Base-by-base conservation (phyloP, 2,329 filamentous ascomycete genomes). In the Xylaria sp. region DNA sequence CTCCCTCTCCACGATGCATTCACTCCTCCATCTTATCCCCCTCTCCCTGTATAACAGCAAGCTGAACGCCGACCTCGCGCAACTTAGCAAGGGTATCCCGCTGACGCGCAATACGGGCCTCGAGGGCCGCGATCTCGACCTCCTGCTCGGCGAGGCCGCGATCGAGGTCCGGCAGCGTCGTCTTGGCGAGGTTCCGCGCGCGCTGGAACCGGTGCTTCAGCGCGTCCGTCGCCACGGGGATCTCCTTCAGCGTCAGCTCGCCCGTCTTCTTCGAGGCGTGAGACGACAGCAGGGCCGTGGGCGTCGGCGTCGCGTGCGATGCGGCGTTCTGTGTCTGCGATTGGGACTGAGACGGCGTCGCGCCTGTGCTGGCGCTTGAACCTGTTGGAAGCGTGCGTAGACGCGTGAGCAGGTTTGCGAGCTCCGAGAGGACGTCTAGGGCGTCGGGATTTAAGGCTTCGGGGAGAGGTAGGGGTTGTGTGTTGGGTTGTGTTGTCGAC, bases 151-250 rank as follows among this genome's bases (percentile, higher is more conserved):
- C 84, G 15, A 90, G 81, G 5, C 83, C 86, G 61, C 92, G 85
- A 20, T 87, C 83, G 77, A 95, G 88, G 80, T 94, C 92, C 10
- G 91, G 91, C 72, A 96, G 79, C 43, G 56, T 9, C 32, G 83
- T 82, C 75, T 85, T 84, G 60, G 94, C 83, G 73, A 90, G 87
- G 39, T 84, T 85, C 58, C 92, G 86, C 58, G 94, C 94, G 72
- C 90, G 91, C 78, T 94, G 91, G 66, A 98, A 87, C 80, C 93
- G 93, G 80, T 94, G 90, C 80, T 93, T 94, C 74, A 97, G 84
- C 41, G 87, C 86, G 76, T 93, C 92, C 1, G 93, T 92, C 41
- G 93, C 93, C 2, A 89, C 87, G 2, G 91, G 89, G 18, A 98
- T 87, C 73, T 97, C 91, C 78, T 97, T 97, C 69, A 86, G 83